Conservation (phyloP, 2,329 filamentous ascomycete species). For the Talaromyces sp. region DNA sequence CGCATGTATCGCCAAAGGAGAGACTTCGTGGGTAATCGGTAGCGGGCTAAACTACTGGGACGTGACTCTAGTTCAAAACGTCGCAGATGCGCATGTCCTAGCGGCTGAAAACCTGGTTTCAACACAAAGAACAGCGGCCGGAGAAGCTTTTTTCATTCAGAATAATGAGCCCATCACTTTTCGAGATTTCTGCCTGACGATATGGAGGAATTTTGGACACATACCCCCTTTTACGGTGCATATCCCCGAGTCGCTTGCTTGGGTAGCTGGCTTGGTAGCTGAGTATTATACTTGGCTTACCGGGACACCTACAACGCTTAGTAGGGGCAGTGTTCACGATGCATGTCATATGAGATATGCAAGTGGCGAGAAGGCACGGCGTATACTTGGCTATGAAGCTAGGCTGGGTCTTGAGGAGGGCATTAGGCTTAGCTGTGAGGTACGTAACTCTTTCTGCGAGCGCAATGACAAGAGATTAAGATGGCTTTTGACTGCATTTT, state of each 20-base stretch:
- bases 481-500: background rate
- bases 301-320: constrained; percentile 47
- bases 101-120: constrained; percentile 43
- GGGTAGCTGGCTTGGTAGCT: constrained; percentile 45
- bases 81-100: constrained; percentile 46
- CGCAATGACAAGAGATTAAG: background rate
- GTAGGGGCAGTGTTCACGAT: constrained; percentile 55
- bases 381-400: constrained; percentile 53
- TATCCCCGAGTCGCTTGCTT: constrained; percentile 50
- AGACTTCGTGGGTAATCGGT: constrained; percentile 44
- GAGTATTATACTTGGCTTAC: constrained; percentile 50
- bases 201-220: constrained; percentile 50
- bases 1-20: constrained; percentile 42
- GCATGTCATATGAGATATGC: constrained; percentile 54
- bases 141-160: constrained; percentile 47
- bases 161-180: constrained; percentile 47
- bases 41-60: constrained; percentile 45
- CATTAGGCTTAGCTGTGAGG: constrained; percentile 49
- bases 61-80: constrained; percentile 43
- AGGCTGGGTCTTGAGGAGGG: constrained; percentile 52
- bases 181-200: constrained; percentile 43
- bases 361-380: constrained; percentile 50
- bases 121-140: constrained; percentile 38
- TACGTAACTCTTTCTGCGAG: constrained; percentile 25
- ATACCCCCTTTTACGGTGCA: constrained; percentile 46